phyloP scores from a whole-genome alignment of 129 eudicot genomes.

The Centrapalus pauciflorus region DNA sequence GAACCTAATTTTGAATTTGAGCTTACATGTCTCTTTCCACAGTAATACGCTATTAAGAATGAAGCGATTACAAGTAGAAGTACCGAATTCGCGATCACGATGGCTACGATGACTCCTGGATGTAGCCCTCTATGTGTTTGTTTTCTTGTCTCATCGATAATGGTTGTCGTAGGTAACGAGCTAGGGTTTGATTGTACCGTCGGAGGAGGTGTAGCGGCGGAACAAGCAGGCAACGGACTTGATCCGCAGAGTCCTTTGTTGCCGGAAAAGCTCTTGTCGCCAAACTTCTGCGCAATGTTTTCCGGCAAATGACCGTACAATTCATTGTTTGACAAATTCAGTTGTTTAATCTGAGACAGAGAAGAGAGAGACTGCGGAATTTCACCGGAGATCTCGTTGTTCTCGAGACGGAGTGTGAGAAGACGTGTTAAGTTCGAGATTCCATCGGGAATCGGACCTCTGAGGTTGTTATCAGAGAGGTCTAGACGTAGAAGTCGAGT shows the following conservation, averaged over 20 bases:
- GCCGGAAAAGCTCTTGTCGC: conserved; percentile 60
- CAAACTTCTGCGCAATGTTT: conserved; percentile 28
- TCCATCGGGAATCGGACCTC: conserved; percentile 53
- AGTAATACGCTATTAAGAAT: conserved; percentile 47
- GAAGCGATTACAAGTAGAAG: conserved; percentile 43
- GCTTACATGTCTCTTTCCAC: conserved; percentile 40
- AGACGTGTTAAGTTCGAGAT: conserved; percentile 48
- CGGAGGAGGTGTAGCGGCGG: conserved; percentile 28
- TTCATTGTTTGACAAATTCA: conserved; percentile 74
- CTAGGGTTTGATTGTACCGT: conserved; percentile 79
- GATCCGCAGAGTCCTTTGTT: conserved; percentile 70
- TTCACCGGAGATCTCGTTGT: conserved; percentile 65
- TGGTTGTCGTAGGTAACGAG: conserved; percentile 43
- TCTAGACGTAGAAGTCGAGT: conserved; percentile 73
- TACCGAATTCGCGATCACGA: conserved; percentile 47
- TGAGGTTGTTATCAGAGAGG: conserved; percentile 68
- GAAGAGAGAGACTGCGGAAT: conserved; percentile 42
- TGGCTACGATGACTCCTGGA: conserved; percentile 59
- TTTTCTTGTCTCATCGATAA: conserved; percentile 13
- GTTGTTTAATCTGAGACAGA: conserved; percentile 25
- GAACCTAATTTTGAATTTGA: conserved; percentile 44
- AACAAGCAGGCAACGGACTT: conserved; percentile 47
- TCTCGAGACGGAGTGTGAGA: conserved; percentile 58
- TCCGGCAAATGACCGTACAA: conserved; percentile 50
- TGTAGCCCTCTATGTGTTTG: conserved; percentile 37